These are phyloP conservation scores for Dunaliella primolecta DNA, from an alignment of 139 green algal species.

Conservation along the genomic window DNA sequence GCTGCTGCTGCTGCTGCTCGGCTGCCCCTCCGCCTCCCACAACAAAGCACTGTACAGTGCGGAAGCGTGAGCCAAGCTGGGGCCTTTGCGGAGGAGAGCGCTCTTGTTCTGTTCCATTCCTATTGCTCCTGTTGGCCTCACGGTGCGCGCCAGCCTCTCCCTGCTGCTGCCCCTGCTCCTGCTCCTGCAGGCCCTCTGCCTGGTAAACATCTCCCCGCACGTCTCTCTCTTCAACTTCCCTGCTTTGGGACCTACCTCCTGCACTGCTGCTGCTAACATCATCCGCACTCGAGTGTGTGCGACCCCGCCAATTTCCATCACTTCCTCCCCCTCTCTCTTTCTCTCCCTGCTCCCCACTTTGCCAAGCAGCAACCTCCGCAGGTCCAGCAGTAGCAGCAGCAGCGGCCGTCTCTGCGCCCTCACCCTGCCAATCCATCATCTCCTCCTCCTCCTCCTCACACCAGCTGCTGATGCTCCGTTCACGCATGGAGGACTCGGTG, in stretches of 20 bases:
- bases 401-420: background rate
- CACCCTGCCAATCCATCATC: no score
- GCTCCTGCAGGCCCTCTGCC: background rate
- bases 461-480: background rate
- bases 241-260: background rate
- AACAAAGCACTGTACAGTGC: background rate
- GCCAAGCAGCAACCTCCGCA: no score
- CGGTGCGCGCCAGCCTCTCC: background rate
- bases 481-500: constrained; percentile 17
- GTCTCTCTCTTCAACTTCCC: no score
- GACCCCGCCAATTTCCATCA: background rate
- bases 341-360: background rate
- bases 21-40: background rate
- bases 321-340: background rate
- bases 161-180: background rate
- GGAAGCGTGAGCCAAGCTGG: background rate
- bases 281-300: background rate
- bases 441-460: background rate
- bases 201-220: background rate
- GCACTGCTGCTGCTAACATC: background rate
- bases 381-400: background rate
- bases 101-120: background rate
- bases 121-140: background rate
- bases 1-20: no score
- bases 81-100: background rate